These are phyloP conservation scores for Phytophthora cryptogea DNA, from an alignment of 352 stramenopile genomes.

Conservation along the genomic window DNA sequence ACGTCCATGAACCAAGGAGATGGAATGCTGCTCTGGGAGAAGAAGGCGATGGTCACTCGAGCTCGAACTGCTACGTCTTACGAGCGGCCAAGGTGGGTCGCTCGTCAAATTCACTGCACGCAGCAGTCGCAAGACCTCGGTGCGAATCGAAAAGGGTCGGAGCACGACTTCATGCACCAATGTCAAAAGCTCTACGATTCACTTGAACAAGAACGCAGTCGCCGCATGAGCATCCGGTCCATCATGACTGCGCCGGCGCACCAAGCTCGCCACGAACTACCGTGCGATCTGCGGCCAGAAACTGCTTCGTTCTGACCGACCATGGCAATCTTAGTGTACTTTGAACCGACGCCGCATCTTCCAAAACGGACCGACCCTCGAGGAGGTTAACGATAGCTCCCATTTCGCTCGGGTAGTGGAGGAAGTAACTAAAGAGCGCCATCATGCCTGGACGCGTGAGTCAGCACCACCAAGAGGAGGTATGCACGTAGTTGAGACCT, in stretches of 20 bases:
- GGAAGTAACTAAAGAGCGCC: not conserved
- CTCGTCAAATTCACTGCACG: constrained; percentile 26
- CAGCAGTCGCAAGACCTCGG: constrained; percentile 13
- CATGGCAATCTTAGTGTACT: constrained; percentile 17
- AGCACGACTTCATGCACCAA: constrained; percentile 26
- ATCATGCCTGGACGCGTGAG: constrained; percentile 39
- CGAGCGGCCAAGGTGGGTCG: constrained; percentile 19
- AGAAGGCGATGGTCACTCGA: constrained; percentile 15
- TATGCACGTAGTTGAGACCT: constrained; percentile 20
- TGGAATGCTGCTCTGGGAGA: constrained; percentile 31
- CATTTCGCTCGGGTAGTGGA: not conserved
- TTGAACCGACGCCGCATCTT: constrained; percentile 25
- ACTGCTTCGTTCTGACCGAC: constrained; percentile 13
- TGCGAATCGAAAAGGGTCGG: constrained; percentile 3
- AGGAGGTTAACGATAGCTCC: not conserved
- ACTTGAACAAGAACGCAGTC: constrained; percentile 19
- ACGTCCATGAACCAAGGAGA: constrained; percentile 7
- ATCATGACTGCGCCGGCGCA: constrained; percentile 7
- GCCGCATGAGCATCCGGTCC: constrained; percentile 4
- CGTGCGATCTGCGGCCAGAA: constrained; percentile 17
- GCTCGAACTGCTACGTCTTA: constrained; percentile 5
- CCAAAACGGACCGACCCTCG: constrained; percentile 1
- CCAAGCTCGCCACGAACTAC: not conserved
- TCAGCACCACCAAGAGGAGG: constrained; percentile 71
- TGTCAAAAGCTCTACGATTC: constrained; percentile 29